Evolutionary conservation across 2,329 filamentous ascomycete species (phyloP).

Genomic region (Cladophialophora chaetospira): DNA sequence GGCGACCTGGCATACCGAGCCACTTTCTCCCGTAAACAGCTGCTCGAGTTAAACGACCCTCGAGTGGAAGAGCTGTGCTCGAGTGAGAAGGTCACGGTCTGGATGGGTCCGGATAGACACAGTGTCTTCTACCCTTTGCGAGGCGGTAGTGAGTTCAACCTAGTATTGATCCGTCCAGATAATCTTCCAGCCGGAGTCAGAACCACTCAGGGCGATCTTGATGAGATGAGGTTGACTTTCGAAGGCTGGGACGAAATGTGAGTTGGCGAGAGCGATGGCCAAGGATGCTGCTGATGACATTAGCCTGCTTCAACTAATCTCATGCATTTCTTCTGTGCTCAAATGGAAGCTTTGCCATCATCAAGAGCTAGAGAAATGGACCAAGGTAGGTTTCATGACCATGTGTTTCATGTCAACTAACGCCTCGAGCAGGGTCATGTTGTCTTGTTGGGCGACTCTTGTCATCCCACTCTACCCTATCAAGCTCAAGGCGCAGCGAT

Average conservation of each 20-base stretch:
- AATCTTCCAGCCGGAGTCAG: conserved; percentile 58
- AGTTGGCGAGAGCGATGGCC: background rate
- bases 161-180: conserved; percentile 67
- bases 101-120: conserved; percentile 65
- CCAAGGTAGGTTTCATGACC: background rate
- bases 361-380: conserved; percentile 17
- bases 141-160: conserved; percentile 62
- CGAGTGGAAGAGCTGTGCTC: conserved; percentile 12
- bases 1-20: conserved; percentile 57
- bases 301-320: conserved; percentile 18
- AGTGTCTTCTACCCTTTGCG: conserved; percentile 65
- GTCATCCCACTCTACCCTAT: conserved; percentile 67
- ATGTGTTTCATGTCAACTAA: background rate
- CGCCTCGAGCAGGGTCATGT: conserved; percentile 36
- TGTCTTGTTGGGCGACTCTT: conserved; percentile 64
- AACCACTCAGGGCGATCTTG: conserved; percentile 52
- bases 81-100: conserved; percentile 38
- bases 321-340: conserved; percentile 13
- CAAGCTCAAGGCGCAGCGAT: conserved; percentile 45
- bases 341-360: conserved; percentile 26
- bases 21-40: conserved; percentile 7
- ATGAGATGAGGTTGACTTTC: conserved; percentile 58
- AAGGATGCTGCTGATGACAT: background rate
- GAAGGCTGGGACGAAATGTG: conserved; percentile 56
- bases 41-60: conserved; percentile 10